These are phyloP conservation scores for Colletotrichum sp. DNA, from an alignment of 2,329 filamentous ascomycete genomes.

Conservation along the genomic window DNA sequence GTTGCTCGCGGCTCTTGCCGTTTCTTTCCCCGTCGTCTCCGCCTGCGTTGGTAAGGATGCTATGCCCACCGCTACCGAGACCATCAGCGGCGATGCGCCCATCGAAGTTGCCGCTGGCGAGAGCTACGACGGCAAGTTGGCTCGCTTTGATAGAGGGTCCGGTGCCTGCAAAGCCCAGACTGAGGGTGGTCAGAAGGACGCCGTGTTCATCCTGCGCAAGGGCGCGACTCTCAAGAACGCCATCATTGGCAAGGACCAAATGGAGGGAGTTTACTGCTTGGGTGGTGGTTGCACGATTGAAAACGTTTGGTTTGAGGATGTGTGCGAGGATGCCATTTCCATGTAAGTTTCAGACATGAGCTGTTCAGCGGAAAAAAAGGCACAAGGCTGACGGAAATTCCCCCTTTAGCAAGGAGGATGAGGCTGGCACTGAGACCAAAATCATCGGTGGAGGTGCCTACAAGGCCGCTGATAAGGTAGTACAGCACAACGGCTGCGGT, in stretches of 20 bases:
- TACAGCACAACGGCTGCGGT: slow-evolving; percentile 53
- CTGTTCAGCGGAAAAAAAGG: neutral
- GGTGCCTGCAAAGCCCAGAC: slow-evolving; percentile 45
- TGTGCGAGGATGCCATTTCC: slow-evolving; percentile 30
- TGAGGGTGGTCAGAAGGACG: slow-evolving; percentile 48
- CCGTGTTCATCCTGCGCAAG: slow-evolving; percentile 45
- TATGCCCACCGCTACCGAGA: slow-evolving; percentile 29
- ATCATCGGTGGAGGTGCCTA: slow-evolving; percentile 47
- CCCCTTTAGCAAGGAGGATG: slow-evolving; percentile 13
- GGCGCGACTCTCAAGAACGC: slow-evolving; percentile 52
- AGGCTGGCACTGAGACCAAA: slow-evolving; percentile 12
- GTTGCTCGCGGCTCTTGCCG: slow-evolving; percentile 10
- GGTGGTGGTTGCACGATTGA: slow-evolving; percentile 30
- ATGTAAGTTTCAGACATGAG: slow-evolving; percentile 11
- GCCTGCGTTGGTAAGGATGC: slow-evolving; percentile 30
- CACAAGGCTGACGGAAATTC: no score
- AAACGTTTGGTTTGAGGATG: slow-evolving; percentile 30
- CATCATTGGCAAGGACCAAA: slow-evolving; percentile 45
- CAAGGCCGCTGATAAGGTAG: slow-evolving; percentile 48
- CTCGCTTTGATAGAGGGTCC: slow-evolving; percentile 42
- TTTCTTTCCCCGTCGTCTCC: slow-evolving; percentile 23
- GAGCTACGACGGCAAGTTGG: slow-evolving; percentile 37
- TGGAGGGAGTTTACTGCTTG: slow-evolving; percentile 33
- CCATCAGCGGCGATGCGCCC: slow-evolving; percentile 30
- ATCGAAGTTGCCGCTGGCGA: slow-evolving; percentile 35